phyloP scores from a whole-genome alignment of 2,329 filamentous ascomycete species.

The Cladosporium cucumerinum region DNA sequence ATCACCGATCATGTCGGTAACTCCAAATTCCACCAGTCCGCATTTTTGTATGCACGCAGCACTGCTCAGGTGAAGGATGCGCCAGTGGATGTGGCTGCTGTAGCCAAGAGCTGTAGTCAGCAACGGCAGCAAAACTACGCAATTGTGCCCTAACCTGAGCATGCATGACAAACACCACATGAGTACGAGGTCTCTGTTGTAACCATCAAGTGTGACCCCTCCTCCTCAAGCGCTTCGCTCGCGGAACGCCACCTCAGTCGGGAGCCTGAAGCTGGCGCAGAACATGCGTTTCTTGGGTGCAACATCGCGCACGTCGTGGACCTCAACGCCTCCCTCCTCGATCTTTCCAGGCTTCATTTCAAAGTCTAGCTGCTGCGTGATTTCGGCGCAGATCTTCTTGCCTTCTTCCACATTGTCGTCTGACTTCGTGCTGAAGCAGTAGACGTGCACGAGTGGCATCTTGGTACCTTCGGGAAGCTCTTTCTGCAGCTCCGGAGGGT shows the following conservation, averaged over 20 bases:
- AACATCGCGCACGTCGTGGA: constrained; percentile 74
- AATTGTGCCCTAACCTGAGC: not conserved
- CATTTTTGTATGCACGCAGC: too few relatives aligned
- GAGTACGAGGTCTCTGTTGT: not conserved
- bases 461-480: constrained; percentile 30
- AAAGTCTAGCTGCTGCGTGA: constrained; percentile 60
- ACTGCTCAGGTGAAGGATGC: not conserved
- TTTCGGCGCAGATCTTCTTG: constrained; percentile 61
- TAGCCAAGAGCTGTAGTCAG: not conserved
- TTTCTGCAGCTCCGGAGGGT: constrained; percentile 44
- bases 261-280: constrained; percentile 87
- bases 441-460: constrained; percentile 84
- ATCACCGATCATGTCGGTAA: not conserved
- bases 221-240: constrained; percentile 6
- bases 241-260: constrained; percentile 76
- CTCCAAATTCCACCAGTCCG: not conserved
- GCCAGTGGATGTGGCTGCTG: not conserved
- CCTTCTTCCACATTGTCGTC: constrained; percentile 65
- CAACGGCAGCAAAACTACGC: not conserved
- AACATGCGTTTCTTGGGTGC: constrained; percentile 96
- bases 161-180: not conserved
- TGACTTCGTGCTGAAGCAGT: constrained; percentile 85
- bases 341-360: constrained; percentile 54
- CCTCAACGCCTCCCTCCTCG: constrained; percentile 52
- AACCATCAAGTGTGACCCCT: not conserved